These are phyloP conservation scores for Coelastrella sp. DNA, from an alignment of 139 green algal genomes.

Conservation along the genomic window DNA sequence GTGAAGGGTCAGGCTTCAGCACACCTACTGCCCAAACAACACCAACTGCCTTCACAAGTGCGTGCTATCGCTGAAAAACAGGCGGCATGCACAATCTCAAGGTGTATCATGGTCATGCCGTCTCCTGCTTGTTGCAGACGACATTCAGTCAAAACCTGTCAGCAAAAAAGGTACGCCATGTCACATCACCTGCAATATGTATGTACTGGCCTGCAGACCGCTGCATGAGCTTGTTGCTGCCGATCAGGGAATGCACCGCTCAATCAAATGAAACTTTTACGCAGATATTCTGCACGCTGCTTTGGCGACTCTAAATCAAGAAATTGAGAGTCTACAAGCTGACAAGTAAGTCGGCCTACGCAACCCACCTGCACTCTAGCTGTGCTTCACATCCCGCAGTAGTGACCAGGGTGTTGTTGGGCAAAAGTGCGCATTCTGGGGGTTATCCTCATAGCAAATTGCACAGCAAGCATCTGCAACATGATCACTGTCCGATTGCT, in stretches of 20 bases:
- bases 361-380: too few relatives aligned
- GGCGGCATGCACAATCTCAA: too few relatives aligned
- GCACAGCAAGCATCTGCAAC: too few relatives aligned
- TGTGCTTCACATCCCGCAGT: background rate
- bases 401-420: background rate
- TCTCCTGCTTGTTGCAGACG: background rate
- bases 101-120: too few relatives aligned
- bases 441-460: too few relatives aligned
- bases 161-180: constrained; percentile 8
- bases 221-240: background rate
- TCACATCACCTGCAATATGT: background rate
- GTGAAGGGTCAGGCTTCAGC: constrained; percentile 14
- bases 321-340: background rate
- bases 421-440: too few relatives aligned
- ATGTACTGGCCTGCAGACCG: background rate
- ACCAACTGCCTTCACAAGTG: background rate
- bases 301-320: background rate
- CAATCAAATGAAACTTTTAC: too few relatives aligned
- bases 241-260: background rate
- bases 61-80: background rate
- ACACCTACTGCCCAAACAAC: constrained; percentile 15
- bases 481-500: background rate
- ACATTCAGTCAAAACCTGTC: background rate
- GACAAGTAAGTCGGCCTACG: background rate
- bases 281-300: background rate